Evolutionary conservation across 2,329 filamentous ascomycete genomes (phyloP), one percentile per base, ranked within the genome.

Genomic region (Cladorrhinum sp.): DNA sequence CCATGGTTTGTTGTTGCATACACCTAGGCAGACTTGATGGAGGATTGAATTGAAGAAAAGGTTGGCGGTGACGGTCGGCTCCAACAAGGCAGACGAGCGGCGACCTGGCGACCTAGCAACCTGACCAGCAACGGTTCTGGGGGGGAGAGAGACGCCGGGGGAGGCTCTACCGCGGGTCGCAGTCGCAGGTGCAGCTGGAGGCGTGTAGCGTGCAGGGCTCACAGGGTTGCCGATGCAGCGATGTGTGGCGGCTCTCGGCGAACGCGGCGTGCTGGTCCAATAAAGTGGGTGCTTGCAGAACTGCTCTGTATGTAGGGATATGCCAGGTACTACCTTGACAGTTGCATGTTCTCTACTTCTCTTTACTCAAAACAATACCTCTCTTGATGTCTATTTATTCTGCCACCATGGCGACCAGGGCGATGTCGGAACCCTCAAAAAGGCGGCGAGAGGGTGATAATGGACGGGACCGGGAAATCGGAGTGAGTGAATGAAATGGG

Each of bases 51-150:
- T 39, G 56, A 16, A 57, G 42, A 18, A 18, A 57, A 59, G 52
- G 66, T 64, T 66, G 66, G 65, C 65, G 66, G 66, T 66, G 65
- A 66, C 66, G 49, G 54, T 57, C 26, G 36, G 54, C 18, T 39
- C 30, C 46, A 60, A 39, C 54, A 65, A 67, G 65, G 61, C 66
- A 64, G 62, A 64, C 66, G 64, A 61, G 58, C 55, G 42, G 42
- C 42, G 58, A 57, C 42, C 36, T n/a, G 42, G 42, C 42, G 58
- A 57, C 42, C 36, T n/a, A 59, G 59, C 57, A 51, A 46, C 42
- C 42, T 8, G 42, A 46, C 42, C 42, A 55, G 52, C 52, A 54
- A 52, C 46, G 60, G 48, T 53, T 39, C 55, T 48, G 54, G 61
- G 61, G 39, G 42, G 36, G 36, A 16, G 14, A 5, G 50, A 48